Evolutionary conservation across 2,329 filamentous ascomycete genomes (phyloP).

Genomic region (Sclerotinia nivalis): DNA sequence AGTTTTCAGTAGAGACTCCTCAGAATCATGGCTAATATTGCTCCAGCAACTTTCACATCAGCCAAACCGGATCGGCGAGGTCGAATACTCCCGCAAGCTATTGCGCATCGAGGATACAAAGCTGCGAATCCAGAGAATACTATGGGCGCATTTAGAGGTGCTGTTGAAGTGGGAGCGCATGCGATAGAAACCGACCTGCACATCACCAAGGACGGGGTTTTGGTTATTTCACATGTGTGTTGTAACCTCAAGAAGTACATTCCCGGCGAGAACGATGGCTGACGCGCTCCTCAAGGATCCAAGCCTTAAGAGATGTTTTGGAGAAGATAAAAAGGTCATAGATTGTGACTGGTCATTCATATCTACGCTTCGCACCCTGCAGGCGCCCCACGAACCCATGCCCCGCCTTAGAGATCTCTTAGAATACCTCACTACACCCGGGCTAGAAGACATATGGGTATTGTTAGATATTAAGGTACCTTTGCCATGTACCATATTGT

Average conservation of each 20-base stretch:
- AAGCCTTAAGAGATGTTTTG: slow-evolving; percentile 78
- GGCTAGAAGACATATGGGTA: slow-evolving; percentile 70
- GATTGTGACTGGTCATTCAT: slow-evolving; percentile 79
- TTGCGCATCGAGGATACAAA: slow-evolving; percentile 80
- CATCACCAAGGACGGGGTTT: slow-evolving; percentile 76
- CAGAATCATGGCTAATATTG: slow-evolving; percentile 15
- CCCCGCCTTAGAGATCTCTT: slow-evolving; percentile 74
- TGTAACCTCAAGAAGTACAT: slow-evolving; percentile 27
- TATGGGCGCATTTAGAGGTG: slow-evolving; percentile 73
- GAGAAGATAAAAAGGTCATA: slow-evolving; percentile 67
- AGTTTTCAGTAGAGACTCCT: not conserved
- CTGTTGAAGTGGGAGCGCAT: slow-evolving; percentile 71
- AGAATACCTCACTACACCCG: slow-evolving; percentile 66
- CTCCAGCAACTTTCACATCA: slow-evolving; percentile 35
- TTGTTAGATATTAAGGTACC: slow-evolving; percentile 83
- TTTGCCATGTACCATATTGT: not conserved
- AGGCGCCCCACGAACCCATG: slow-evolving; percentile 69
- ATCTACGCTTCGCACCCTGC: slow-evolving; percentile 64
- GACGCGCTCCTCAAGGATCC: slow-evolving; percentile 57
- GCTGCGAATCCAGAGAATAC: slow-evolving; percentile 82
- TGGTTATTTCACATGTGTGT: slow-evolving; percentile 77
- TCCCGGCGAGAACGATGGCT: slow-evolving; percentile 5
- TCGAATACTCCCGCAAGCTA: slow-evolving; percentile 59
- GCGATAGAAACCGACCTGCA: slow-evolving; percentile 90
- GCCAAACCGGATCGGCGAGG: slow-evolving; percentile 33